These are phyloP conservation scores for Purpureocillium lavendulum DNA, from an alignment of 2,329 filamentous ascomycete species.

Conservation along the genomic window DNA sequence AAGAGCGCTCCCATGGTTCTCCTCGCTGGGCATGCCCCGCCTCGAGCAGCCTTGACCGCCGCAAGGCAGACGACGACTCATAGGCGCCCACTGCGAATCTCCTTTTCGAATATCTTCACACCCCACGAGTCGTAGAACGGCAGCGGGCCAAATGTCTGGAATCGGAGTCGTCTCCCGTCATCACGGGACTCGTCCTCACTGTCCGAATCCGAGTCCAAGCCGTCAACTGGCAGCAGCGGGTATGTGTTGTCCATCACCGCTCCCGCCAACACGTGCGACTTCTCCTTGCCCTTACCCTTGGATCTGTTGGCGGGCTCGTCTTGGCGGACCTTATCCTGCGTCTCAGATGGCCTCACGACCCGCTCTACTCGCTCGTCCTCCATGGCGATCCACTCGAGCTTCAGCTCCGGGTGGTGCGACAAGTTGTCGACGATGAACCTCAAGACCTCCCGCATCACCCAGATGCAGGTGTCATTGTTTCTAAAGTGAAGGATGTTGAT, in stretches of 20 bases:
- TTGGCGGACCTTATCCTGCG: conserved; percentile 14
- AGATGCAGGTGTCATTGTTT: conserved; percentile 47
- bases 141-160: conserved; percentile 26
- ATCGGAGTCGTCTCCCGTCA: conserved; percentile 22
- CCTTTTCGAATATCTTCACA: conserved; percentile 51
- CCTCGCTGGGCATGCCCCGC: no score
- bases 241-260: conserved; percentile 10
- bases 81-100: conserved; percentile 32
- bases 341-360: conserved; percentile 33
- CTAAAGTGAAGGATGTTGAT: conserved; percentile 47
- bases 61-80: conserved; percentile 8
- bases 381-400: conserved; percentile 51
- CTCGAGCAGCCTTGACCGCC: no score
- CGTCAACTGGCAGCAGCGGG: conserved; percentile 18
- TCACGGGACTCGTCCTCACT: conserved; percentile 23
- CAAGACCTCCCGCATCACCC: conserved; percentile 47
- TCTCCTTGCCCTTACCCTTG: conserved; percentile 28
- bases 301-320: conserved; percentile 18
- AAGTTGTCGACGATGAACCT: conserved; percentile 52
- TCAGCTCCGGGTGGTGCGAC: conserved; percentile 44
- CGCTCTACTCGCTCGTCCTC: conserved; percentile 41
- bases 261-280: conserved; percentile 11
- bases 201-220: conserved; percentile 23
- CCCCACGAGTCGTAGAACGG: conserved; percentile 34
- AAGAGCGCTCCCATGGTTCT: no score